phyloP scores from a whole-genome alignment of 2,329 filamentous ascomycete genomes.

The Ilyonectria mors-panacis region DNA sequence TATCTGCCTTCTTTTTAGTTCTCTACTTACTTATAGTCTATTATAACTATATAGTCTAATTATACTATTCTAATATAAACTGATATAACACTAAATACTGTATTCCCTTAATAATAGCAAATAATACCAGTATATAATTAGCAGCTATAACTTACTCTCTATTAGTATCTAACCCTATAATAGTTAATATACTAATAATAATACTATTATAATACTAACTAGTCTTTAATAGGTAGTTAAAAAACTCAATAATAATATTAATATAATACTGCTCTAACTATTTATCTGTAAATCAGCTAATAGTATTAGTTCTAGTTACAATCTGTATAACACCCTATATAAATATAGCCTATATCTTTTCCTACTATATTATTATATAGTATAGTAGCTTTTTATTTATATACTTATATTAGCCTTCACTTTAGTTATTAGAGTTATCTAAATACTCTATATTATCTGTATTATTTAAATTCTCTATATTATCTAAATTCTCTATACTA shows the following conservation, averaged over 20 bases:
- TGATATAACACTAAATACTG: conserved; percentile 12
- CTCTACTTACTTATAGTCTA: conserved; percentile 9
- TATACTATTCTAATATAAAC: conserved; percentile 8
- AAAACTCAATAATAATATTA: conserved; percentile 14
- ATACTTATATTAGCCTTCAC: no score
- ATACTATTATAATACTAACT: conserved; percentile 15
- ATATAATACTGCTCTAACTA: conserved; percentile 1
- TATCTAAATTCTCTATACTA: no score
- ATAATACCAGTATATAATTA: conserved; percentile 20
- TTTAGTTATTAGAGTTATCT: no score
- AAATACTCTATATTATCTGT: no score
- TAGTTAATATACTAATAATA: conserved; percentile 24
- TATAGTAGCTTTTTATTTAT: no score
- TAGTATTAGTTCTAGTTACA: neutral
- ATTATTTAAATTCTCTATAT: no score
- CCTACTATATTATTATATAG: neutral
- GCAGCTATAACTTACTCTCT: neutral
- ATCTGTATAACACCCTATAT: no score
- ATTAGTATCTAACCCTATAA: conserved; percentile 8
- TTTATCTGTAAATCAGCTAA: neutral
- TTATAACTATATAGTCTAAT: neutral
- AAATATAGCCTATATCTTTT: no score
- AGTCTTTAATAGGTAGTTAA: conserved; percentile 7
- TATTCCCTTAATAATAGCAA: conserved; percentile 10
- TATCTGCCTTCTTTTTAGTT: neutral